Evolutionary conservation across 139 green algal species (phyloP), one percentile per base, ranked within the genome.

Genomic region (Chlamydomonas applanata): DNA sequence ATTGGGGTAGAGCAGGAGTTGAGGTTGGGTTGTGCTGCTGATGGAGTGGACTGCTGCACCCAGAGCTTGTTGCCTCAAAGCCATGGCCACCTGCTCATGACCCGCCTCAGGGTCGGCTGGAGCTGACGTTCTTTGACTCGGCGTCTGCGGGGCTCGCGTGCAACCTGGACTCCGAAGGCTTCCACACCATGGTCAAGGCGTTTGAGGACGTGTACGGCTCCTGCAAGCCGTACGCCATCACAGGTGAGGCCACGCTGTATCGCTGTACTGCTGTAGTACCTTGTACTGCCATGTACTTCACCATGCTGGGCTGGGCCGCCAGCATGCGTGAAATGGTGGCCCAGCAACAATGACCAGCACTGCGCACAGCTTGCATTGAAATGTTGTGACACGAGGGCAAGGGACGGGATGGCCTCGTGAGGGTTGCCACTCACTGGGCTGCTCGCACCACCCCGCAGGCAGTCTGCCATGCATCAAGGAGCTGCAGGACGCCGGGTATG

Each of bases 51-150:
- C n/a, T n/a, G n/a, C n/a, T n/a, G n/a, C n/a, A n/a, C n/a, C n/a
- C n/a, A n/a, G n/a, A n/a, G n/a, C n/a, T n/a, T n/a, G n/a, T n/a
- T n/a, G n/a, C n/a, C n/a, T n/a, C n/a, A n/a, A n/a, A n/a, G n/a
- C n/a, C n/a, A n/a, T n/a, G n/a, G n/a, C n/a, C n/a, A n/a, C n/a
- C n/a, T n/a, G 59, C 3, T 36, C 25, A 4, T 66, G 59, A 35
- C 20, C 59, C 4, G 59, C 56, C 71, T 22, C 57, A 64, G 63
- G 84, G 81, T 0, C 57, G 54, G 11, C 53, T 94, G 71, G 78
- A 89, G 72, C 65, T 93, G 2, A 80, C 75, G 45, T 91, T 92
- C 77, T 90, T 86, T 44, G 86, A 91, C 56, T 63, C 75, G 35
- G 63, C 73, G 25, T 72, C 82, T 33, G 77, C 71, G 25, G 89